These are phyloP conservation scores for Dipteronia sinensis DNA, from an alignment of 345 rosid species.

Conservation along the genomic window DNA sequence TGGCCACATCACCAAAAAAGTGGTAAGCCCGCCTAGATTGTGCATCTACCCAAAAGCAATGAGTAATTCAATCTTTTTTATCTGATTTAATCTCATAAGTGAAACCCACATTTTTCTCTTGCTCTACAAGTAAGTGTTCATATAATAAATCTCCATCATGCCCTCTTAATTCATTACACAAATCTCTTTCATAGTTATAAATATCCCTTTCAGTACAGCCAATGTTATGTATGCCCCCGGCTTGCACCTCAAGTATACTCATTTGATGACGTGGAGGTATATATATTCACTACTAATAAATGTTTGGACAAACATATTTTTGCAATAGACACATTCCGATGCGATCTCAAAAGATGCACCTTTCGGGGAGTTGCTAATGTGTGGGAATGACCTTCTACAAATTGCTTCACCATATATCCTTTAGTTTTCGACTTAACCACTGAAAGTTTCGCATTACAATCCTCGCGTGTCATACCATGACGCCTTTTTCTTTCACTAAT, in stretches of 20 bases:
- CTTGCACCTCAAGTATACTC: neutral
- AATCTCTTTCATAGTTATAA: neutral
- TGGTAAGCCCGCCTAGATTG: neutral
- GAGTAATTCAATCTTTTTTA: no score
- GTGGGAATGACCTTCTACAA: neutral
- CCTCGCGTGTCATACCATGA: no score
- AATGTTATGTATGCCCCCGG: neutral
- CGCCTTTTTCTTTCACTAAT: neutral
- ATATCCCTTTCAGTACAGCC: neutral
- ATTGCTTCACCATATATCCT: no score
- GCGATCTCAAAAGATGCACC: neutral
- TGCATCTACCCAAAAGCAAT: neutral
- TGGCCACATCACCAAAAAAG: neutral
- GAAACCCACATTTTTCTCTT: no score
- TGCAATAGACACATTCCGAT: neutral
- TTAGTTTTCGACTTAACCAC: no score
- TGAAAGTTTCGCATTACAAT: no score
- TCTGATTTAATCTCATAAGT: no score
- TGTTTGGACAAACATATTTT: neutral
- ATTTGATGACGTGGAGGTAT: no score
- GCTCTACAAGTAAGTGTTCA: neutral
- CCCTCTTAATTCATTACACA: neutral
- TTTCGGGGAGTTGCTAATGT: neutral
- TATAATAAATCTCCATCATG: neutral
- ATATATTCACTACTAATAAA: no score